Percentiles rank a stretch among this genome's conserved stretches.
Evolutionary conservation across 2,329 filamentous ascomycete genomes (phyloP).

Genomic region (Apiospora sp.): DNA sequence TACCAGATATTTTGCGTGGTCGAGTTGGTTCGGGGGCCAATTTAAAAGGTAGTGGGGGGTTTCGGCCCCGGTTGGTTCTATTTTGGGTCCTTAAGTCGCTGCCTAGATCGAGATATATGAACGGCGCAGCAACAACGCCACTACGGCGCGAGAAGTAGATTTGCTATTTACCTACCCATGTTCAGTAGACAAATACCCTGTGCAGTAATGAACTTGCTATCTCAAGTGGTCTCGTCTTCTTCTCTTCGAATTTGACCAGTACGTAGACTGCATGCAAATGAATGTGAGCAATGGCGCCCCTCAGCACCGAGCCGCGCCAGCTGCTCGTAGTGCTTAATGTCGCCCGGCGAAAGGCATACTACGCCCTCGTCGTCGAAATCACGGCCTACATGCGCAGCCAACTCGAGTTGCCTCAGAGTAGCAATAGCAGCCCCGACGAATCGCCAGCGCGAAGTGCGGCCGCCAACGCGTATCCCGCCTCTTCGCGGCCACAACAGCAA

Average conservation of each 20-base stretch:
- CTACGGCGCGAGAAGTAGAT: background rate
- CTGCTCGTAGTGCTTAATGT: conserved; percentile 63
- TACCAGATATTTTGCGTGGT: background rate
- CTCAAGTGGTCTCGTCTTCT: background rate
- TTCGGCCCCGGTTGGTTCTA: background rate
- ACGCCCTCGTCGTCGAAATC: conserved; percentile 59
- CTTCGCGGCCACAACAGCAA: conserved; percentile 23
- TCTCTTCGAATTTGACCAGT: background rate
- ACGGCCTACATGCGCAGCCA: conserved; percentile 62
- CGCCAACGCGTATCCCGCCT: conserved; percentile 30
- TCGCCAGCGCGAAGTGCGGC: background rate
- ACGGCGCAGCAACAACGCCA: background rate
- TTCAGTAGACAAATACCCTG: background rate
- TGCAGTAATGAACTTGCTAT: too few relatives aligned
- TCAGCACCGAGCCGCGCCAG: conserved; percentile 62
- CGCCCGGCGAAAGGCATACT: conserved; percentile 59
- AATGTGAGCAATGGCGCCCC: conserved; percentile 55
- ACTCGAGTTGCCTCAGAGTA: conserved; percentile 48
- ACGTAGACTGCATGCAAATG: background rate
- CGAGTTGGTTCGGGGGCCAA: background rate
- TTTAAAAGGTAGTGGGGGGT: background rate
- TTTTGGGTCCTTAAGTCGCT: conserved; percentile 4
- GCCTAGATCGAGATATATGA: conserved; percentile 7
- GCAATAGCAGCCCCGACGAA: background rate
- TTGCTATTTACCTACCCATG: background rate